Evolutionary conservation across 192 early-diverging fungal species (phyloP).

Genomic region (Gaertneriomyces semiglobifer): DNA sequence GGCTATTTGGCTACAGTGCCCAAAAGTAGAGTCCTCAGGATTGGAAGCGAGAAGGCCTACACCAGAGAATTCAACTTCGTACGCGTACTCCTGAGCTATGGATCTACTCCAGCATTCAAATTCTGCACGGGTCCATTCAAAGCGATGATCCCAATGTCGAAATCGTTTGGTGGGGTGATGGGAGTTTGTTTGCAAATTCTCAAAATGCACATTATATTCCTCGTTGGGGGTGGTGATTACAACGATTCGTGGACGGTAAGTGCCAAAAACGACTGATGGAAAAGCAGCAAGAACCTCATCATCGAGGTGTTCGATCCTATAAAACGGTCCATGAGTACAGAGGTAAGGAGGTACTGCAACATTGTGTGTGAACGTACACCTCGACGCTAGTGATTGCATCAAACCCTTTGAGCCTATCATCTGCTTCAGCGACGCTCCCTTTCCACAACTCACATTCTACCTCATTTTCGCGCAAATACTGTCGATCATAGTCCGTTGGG

Average conservation of each 20-base stretch:
- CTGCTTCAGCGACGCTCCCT: slow-evolving; percentile 51
- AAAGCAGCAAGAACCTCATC: slow-evolving; percentile 55
- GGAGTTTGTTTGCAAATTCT: slow-evolving; percentile 69
- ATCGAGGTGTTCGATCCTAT: slow-evolving; percentile 73
- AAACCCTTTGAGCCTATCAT: slow-evolving; percentile 49
- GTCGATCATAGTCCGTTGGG: slow-evolving; percentile 58
- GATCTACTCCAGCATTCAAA: slow-evolving; percentile 70
- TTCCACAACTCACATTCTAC: slow-evolving; percentile 64
- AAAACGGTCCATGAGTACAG: neutral
- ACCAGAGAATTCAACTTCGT: slow-evolving; percentile 61
- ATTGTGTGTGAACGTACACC: slow-evolving; percentile 42
- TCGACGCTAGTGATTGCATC: slow-evolving; percentile 80
- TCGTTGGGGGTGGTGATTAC: slow-evolving; percentile 65
- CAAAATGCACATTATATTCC: slow-evolving; percentile 89
- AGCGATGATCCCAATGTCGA: slow-evolving; percentile 85
- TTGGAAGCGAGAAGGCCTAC: slow-evolving; percentile 47
- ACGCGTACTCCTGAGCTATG: slow-evolving; percentile 51
- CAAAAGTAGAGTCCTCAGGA: slow-evolving; percentile 14
- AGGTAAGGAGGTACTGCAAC: neutral
- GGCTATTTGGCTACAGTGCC: slow-evolving; percentile 72
- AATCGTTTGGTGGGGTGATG: slow-evolving; percentile 45
- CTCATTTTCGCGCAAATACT: slow-evolving; percentile 55
- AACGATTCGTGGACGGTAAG: slow-evolving; percentile 57
- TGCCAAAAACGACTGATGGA: slow-evolving; percentile 59
- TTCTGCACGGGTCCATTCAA: slow-evolving; percentile 91